Evolutionary conservation across 768 basidiomycete species (phyloP), one percentile per base, ranked within the genome.

Genomic region (Xerocomellus dryophilus): DNA sequence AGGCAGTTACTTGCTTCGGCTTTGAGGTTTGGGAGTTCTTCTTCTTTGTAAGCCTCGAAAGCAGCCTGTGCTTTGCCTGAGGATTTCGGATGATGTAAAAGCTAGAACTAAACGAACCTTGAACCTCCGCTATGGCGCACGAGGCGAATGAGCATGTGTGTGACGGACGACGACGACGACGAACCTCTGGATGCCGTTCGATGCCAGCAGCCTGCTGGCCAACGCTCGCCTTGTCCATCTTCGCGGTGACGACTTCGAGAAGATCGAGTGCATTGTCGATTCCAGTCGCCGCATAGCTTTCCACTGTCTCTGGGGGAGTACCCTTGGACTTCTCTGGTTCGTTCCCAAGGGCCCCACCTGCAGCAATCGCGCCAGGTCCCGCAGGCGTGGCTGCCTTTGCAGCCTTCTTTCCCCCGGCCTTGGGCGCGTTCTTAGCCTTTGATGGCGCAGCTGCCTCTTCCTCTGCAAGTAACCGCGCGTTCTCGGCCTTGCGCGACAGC

Each of bases 241-340:
- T 94, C 4, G 90, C 90, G 43, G 84, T 95, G 25, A 96, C 92
- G 5, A 93, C 81, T 53, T 92, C 89, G 57, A 97, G 69, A 50
- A 96, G 78, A 71, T 98, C 94, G 47, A 98, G 68, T 9, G 90
- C 93, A 67, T 92, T 87, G 65, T 98, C 94, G 49, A 98, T 81
- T 12, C 94, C 94, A 21, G 90, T 92, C 14, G 94, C 94, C 4
- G 83, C 68, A 70, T 78, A 90, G 64, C 85, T 86, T 72, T 93
- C 86, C 12, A 79, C 69, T 51, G 81, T 78, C 47, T 73, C 69
- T 8, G 65, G 60, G 7, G 68, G 52, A 27, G 72, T 69, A 32
- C 48, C 65, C 49, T 60, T 65, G 4, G 32, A n/a, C 50, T 69
- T 63, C 48, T 61, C 65, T 40, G 59, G 50, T 10, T 47, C 55